Evolutionary conservation across 345 rosid species (phyloP).

Genomic region (Garcia nutans): DNA sequence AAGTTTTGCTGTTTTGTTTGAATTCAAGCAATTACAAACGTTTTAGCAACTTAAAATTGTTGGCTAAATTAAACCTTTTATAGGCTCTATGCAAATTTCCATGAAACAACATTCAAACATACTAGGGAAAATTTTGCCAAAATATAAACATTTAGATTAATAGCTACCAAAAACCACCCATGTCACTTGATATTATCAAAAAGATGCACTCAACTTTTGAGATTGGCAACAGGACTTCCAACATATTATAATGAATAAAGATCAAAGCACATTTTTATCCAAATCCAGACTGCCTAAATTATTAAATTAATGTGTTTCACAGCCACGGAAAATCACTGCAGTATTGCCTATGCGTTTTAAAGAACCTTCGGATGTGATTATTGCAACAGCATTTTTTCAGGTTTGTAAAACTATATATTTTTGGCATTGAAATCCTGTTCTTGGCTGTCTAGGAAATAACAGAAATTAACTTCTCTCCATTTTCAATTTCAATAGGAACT

Average conservation of each 20-base stretch:
- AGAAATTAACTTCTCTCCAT: neutral
- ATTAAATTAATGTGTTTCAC: conserved; percentile 18
- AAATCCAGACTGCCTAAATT: neutral
- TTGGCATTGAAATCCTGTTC: neutral
- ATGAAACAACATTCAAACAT: neutral
- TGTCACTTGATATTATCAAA: neutral
- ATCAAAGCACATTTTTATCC: neutral
- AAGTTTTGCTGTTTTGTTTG: neutral
- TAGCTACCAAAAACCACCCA: neutral
- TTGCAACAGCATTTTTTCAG: conserved; percentile 87
- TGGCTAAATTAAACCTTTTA: neutral
- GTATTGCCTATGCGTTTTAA: conserved; percentile 88
- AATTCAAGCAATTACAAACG: neutral
- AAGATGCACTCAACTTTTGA: neutral
- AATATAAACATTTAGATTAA: neutral
- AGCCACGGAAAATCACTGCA: conserved; percentile 60
- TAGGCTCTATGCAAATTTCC: neutral
- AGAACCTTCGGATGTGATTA: conserved; percentile 70
- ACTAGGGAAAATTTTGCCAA: neutral
- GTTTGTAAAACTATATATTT: conserved; percentile 28
- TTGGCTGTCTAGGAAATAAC: neutral
- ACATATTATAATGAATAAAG: neutral
- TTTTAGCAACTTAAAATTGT: neutral
- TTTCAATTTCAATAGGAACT: conserved; percentile 51
- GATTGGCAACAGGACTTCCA: neutral